Evolutionary conservation across 352 stramenopile species (phyloP).

Genomic region (Globisporangium paddicum): DNA sequence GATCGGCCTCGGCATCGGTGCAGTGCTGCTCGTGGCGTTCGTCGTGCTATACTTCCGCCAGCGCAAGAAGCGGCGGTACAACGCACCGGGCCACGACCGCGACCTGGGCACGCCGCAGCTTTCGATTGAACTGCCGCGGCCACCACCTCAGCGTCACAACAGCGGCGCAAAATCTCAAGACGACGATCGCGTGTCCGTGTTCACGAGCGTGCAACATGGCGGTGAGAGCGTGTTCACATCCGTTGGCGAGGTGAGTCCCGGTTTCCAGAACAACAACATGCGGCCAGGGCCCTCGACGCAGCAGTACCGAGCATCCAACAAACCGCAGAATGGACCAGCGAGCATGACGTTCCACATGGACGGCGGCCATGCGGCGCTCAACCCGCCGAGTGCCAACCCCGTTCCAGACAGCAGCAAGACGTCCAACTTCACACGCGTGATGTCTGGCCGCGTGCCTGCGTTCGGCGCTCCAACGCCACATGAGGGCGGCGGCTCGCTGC

Average conservation of each 20-base stretch:
- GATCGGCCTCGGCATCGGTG: constrained; percentile 10
- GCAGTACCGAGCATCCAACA: constrained; percentile 10
- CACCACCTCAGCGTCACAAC: background rate
- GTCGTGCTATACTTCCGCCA: constrained; percentile 15
- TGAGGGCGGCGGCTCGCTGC: constrained; percentile 5
- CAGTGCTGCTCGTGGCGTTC: constrained; percentile 8
- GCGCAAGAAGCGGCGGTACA: constrained; percentile 10
- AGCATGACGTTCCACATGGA: constrained; percentile 14
- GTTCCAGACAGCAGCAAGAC: constrained; percentile 10
- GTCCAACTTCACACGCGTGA: constrained; percentile 1
- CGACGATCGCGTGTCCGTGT: constrained; percentile 11
- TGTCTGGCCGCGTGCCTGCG: background rate
- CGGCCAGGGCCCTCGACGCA: constrained; percentile 1
- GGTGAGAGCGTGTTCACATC: constrained; percentile 11
- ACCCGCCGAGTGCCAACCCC: background rate
- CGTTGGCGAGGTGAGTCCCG: constrained; percentile 4
- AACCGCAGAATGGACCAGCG: constrained; percentile 7
- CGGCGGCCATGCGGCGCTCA: background rate
- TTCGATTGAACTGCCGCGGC: constrained; percentile 16
- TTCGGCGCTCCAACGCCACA: background rate
- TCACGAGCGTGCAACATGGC: constrained; percentile 13
- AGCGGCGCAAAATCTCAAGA: background rate
- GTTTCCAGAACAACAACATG: background rate
- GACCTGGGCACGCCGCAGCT: constrained; percentile 19
- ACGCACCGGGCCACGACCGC: background rate